These are phyloP conservation scores for Rhodotorula sp. DNA, from an alignment of 1,284 basidiomycete species.

Conservation along the genomic window DNA sequence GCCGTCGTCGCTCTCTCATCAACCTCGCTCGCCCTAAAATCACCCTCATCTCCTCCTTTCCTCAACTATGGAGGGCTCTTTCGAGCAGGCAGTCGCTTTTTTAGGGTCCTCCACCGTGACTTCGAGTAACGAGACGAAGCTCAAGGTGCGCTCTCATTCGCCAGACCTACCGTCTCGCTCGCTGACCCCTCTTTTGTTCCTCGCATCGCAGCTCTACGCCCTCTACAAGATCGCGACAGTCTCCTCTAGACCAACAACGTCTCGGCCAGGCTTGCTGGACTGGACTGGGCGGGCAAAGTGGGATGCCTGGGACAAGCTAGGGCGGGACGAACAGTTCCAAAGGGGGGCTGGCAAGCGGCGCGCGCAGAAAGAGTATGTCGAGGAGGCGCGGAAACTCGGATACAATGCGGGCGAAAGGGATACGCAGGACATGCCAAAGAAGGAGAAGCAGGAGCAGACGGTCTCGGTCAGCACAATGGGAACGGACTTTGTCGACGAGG, in stretches of 20 bases:
- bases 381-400: neutral
- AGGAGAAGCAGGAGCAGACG: constrained; percentile 72
- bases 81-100: constrained; percentile 17
- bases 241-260: constrained; percentile 56
- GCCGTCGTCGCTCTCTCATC: neutral
- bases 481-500: constrained; percentile 60
- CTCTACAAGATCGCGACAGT: constrained; percentile 74
- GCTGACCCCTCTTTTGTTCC: neutral
- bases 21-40: neutral
- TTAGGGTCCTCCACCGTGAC: neutral
- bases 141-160: neutral
- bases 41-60: neutral
- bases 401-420: constrained; percentile 52
- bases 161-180: neutral
- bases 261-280: constrained; percentile 77
- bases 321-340: constrained; percentile 47
- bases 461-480: constrained; percentile 72
- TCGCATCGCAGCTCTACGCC: constrained; percentile 67
- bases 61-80: neutral
- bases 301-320: constrained; percentile 72
- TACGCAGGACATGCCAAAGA: constrained; percentile 64
- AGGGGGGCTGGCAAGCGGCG: neutral
- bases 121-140: constrained; percentile 16
- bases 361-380: neutral
- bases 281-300: constrained; percentile 77